Evolutionary conservation across 1,284 basidiomycete genomes (phyloP).

Genomic region (Ustilago hordei): DNA sequence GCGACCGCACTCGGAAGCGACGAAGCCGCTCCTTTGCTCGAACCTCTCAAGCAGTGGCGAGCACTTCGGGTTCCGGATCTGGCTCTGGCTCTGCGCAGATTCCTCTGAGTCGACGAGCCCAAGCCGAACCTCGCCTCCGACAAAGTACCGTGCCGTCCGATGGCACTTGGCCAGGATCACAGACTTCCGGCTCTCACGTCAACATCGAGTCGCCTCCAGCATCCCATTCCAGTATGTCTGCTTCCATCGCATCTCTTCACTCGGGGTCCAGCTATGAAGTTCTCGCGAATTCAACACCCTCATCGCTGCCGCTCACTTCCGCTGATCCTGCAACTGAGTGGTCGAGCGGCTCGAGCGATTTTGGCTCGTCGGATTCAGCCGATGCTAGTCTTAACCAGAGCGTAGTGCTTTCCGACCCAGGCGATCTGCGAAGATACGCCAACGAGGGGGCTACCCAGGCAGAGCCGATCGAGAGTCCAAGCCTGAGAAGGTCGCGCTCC

Average conservation of each 20-base stretch:
- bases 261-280: conserved; percentile 54
- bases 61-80: conserved; percentile 22
- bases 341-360: conserved; percentile 53
- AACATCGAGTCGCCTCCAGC: conserved; percentile 31
- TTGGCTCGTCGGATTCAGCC: conserved; percentile 47
- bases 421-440: conserved; percentile 18
- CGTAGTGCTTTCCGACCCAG: conserved; percentile 46
- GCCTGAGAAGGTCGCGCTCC: conserved; percentile 28
- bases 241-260: conserved; percentile 35
- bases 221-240: conserved; percentile 42
- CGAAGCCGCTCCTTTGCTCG: conserved; percentile 34
- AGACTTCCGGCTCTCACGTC: conserved; percentile 12
- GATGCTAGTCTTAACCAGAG: conserved; percentile 39
- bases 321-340: conserved; percentile 30
- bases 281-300: conserved; percentile 23
- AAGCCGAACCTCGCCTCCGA: neutral
- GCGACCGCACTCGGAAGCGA: conserved; percentile 40
- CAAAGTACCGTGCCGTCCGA: conserved; percentile 13
- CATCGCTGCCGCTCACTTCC: conserved; percentile 14
- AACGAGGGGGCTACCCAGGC: neutral
- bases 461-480: neutral
- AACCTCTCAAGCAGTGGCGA: conserved; percentile 16
- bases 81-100: conserved; percentile 19
- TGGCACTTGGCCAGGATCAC: conserved; percentile 13
- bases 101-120: neutral